Base-by-base conservation (phyloP, 371 early-diverging fungal species). In the Batrachochytrium dendrobatidis region DNA sequence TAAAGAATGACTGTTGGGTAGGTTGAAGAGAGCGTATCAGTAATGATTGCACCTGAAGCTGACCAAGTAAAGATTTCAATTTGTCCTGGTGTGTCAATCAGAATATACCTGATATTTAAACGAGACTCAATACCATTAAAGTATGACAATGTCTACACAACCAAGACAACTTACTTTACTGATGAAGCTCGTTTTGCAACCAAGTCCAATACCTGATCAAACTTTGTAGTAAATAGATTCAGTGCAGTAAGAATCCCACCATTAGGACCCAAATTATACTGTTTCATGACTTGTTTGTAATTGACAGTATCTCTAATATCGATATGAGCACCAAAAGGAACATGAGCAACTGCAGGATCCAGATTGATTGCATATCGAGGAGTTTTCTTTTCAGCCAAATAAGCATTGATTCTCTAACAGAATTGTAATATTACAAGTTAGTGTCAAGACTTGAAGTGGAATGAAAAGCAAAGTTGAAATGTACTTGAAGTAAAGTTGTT, bases 1-100 rank as follows among this genome's bases (percentile, higher is more conserved):
- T 98, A 99, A 2, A 92, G 88, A 18, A 99, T 76, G 52, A 91
- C 88, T 0, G 98, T 92, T 10, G 96, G 95, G 65, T 92, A 91
- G 2, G 89, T 76, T 0, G 94, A 86, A 0, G 97, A 93, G 43
- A 99, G 75, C 2, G 93, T 86, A 62, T 96, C 95, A 2, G 95
- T 92, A 65, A 99, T 94, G 63, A 99, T 97, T 34, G 92, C 81
- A 26, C 99, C 99, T 7, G 96, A 92, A 8, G 99, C 97, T 34
- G 98, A 97, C 97, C 99, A 99, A 18, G 98, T 99, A 79, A 99
- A 99, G 59, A 98, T 95, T 78, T 99, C 99, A 64, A 99, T 99
- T 73, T 99, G 99, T 22, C 99, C 99, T 32, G 99, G 99, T 15
- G 99, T 99, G 73, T 99, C 99, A n/a, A 99, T 82, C 17, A 98